phyloP scores from a whole-genome alignment of 495 filamentous ascomycete genomes.

The Cryomyces minteri region DNA sequence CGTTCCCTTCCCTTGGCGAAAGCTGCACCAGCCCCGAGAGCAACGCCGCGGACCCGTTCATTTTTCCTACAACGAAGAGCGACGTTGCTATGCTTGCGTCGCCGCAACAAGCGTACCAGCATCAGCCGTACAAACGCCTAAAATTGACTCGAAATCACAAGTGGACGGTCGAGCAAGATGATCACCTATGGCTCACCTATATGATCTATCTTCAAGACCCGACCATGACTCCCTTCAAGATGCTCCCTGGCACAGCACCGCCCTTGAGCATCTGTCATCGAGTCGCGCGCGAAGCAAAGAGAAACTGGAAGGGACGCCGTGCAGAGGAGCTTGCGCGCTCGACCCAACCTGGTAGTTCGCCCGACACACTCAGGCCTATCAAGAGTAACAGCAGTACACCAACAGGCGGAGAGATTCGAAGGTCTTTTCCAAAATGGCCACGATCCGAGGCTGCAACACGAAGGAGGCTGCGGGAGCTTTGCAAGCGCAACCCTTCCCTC shows the following conservation, averaged over 20 bases:
- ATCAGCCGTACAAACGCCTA: slow-evolving; percentile 8
- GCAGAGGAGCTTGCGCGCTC: no score
- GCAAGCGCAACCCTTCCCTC: slow-evolving; percentile 53
- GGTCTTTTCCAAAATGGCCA: slow-evolving; percentile 42
- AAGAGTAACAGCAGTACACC: slow-evolving; percentile 53
- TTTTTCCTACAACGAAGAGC: slow-evolving; percentile 26
- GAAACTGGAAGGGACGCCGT: slow-evolving; percentile 54
- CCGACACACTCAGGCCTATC: slow-evolving; percentile 21
- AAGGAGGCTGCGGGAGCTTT: slow-evolving; percentile 62
- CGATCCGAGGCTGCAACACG: slow-evolving; percentile 68
- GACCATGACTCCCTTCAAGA: slow-evolving; percentile 82
- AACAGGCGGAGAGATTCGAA: slow-evolving; percentile 19
- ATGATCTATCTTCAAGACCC: slow-evolving; percentile 77
- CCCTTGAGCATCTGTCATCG: slow-evolving; percentile 79
- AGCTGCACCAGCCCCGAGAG: slow-evolving; percentile 54
- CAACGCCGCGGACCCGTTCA: slow-evolving; percentile 36
- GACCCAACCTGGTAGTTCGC: slow-evolving; percentile 16
- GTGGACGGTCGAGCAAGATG: slow-evolving; percentile 85
- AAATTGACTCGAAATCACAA: slow-evolving; percentile 16
- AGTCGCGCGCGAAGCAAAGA: slow-evolving; percentile 69
- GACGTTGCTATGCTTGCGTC: slow-evolving; percentile 13
- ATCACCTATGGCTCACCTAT: slow-evolving; percentile 86
- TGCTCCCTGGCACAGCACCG: slow-evolving; percentile 68
- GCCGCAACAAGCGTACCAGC: slow-evolving; percentile 6
- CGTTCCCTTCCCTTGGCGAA: slow-evolving; percentile 43